These are phyloP conservation scores for Fusarium stilboides DNA, from an alignment of 2,329 filamentous ascomycete genomes.

Conservation along the genomic window DNA sequence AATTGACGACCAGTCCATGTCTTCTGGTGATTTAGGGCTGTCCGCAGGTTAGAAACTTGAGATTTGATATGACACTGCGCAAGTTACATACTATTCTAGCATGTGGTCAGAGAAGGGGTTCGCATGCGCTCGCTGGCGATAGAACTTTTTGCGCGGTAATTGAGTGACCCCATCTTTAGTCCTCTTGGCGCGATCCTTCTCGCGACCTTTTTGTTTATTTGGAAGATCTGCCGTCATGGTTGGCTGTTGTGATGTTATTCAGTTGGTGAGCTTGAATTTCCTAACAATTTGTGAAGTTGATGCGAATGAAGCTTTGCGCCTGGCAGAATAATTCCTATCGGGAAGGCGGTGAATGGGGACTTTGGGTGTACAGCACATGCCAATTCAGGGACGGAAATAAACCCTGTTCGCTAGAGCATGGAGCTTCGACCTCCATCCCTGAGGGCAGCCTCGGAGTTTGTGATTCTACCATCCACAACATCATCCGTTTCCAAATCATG, in stretches of 20 bases:
- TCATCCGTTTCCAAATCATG: slow-evolving; percentile 44
- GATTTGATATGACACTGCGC: slow-evolving; percentile 8
- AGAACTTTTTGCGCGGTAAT: slow-evolving; percentile 95
- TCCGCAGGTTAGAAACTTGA: slow-evolving; percentile 30
- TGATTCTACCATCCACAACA: slow-evolving; percentile 46
- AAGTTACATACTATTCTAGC: slow-evolving; percentile 79
- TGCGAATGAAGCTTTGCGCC: slow-evolving; percentile 29
- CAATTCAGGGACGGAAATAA: slow-evolving; percentile 29
- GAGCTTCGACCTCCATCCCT: slow-evolving; percentile 33
- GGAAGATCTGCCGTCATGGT: slow-evolving; percentile 51
- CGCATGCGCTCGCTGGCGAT: slow-evolving; percentile 94
- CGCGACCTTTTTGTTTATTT: slow-evolving; percentile 76
- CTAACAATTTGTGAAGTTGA: slow-evolving; percentile 34
- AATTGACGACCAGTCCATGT: slow-evolving; percentile 92
- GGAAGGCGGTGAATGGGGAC: slow-evolving; percentile 50
- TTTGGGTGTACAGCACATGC: slow-evolving; percentile 34
- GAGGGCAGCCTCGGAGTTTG: slow-evolving; percentile 40
- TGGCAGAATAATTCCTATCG: slow-evolving; percentile 30
- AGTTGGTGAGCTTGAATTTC: slow-evolving; percentile 14
- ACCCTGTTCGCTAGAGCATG: slow-evolving; percentile 33
- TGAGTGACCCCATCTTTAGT: slow-evolving; percentile 68
- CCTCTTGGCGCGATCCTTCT: slow-evolving; percentile 73
- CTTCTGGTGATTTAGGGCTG: slow-evolving; percentile 82
- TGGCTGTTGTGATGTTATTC: slow-evolving; percentile 18
- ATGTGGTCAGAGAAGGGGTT: slow-evolving; percentile 98